Evolutionary conservation across 768 basidiomycete species (phyloP), one percentile per base, ranked within the genome.

Genomic region (Asterophora lycoperdoides): DNA sequence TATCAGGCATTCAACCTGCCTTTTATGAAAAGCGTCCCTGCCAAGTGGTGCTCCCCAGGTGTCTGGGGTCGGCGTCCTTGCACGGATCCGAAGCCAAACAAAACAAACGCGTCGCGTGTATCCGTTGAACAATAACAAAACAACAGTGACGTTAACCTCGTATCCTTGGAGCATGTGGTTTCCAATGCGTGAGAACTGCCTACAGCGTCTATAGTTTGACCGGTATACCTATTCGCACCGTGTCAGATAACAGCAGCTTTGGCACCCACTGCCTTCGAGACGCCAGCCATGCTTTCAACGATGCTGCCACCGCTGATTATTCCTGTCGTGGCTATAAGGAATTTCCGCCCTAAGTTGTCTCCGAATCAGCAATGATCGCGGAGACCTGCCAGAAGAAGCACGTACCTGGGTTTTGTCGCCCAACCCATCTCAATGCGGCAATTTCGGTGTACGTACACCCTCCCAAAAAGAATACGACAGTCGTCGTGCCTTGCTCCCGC

Each of bases 401-500:
- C 67, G 20, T 60, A 82, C 92, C 94, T 76, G 77, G 79, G 56
- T 86, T 86, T 64, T 93, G 92, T 57, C 84, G 79, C 48, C 83
- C 78, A 60, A 95, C 86, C 92, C 93, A 96, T 63, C 96, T 77
- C 56, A 99, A 64, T 5, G 95, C 95, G 32, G 96, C 86, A 51
- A 98, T 93, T 71, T 98, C 96, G 8, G 95, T 95, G 59, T 90
- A 96, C 10, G 96, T 99, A 64, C 93, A 93, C 4, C 95, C 96
- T 20, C 96, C 96, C 28, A 98, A 69, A 79, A 98, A 97, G 70
- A 97, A 96, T 8, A 99, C 89, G 14, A 95, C 79, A 2, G 93
- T 95, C 5, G 86, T 95, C 7, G 83, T 88, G 2, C 78, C 70
- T 58, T 79, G 77, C 52, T 85, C 87, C 42, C 72, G 73, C 1